Conservation (phyloP, 1,284 basidiomycete genomes). For the Schizophyllum amplum region DNA sequence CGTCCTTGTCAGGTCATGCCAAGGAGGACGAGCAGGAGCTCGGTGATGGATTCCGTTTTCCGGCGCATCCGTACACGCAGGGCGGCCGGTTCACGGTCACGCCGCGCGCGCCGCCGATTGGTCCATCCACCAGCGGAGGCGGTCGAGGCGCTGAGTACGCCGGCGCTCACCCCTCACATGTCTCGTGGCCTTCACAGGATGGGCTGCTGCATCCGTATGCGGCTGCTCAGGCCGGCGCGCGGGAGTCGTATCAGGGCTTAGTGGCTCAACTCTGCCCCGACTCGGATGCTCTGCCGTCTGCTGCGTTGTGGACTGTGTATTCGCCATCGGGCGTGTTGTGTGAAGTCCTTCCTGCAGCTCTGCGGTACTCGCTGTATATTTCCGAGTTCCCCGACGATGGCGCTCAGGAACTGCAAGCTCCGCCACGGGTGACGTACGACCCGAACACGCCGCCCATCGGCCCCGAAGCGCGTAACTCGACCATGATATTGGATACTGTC, state of each 20-base stretch:
- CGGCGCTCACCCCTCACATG: constrained; percentile 32
- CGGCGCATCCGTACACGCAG: constrained; percentile 53
- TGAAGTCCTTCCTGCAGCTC: constrained; percentile 41
- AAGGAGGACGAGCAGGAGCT: constrained; percentile 27
- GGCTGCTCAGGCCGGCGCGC: constrained; percentile 26
- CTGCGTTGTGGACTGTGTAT: constrained; percentile 47
- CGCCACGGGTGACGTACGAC: background rate
- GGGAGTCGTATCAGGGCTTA: constrained; percentile 21
- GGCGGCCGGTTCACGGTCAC: constrained; percentile 17
- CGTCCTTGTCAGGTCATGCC: constrained; percentile 19
- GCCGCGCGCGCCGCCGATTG: background rate
- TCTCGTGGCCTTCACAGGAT: constrained; percentile 12
- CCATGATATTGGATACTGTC: constrained; percentile 22
- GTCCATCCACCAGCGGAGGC: too few species aligned
- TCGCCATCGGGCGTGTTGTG: constrained; percentile 36
- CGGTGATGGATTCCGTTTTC: constrained; percentile 19
- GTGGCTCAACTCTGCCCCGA: constrained; percentile 20
- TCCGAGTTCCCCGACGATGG: constrained; percentile 12
- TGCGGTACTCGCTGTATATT: constrained; percentile 46
- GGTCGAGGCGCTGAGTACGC: constrained; percentile 35
- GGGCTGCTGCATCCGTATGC: constrained; percentile 39
- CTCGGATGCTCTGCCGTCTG: constrained; percentile 29
- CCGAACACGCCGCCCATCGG: constrained; percentile 8
- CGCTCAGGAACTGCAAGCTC: background rate
- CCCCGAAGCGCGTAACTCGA: constrained; percentile 21